Conservation (phyloP, 176 grass and related monocot genomes). For the Cocos nucifera region DNA sequence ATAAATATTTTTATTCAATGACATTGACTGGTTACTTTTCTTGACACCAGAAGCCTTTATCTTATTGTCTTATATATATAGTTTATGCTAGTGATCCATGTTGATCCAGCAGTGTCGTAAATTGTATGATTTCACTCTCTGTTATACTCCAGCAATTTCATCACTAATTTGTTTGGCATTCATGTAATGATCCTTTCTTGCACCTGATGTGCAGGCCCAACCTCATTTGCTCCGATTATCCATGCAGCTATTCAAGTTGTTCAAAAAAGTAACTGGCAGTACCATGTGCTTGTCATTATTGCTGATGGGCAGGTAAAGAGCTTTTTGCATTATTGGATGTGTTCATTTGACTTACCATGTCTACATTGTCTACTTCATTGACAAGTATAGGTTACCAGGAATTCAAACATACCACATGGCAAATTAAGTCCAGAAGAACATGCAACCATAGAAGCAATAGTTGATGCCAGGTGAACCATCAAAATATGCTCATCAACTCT, state of each 20-base stretch:
- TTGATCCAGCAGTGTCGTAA: too few species aligned
- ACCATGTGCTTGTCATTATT: conserved; percentile 94
- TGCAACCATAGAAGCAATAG: conserved; percentile 78
- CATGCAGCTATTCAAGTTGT: conserved; percentile 63
- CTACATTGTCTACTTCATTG: conserved; percentile 14
- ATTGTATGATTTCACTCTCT: too few species aligned
- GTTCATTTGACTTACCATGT: conserved; percentile 12
- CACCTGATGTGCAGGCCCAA: conserved; percentile 53
- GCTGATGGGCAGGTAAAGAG: conserved; percentile 77
- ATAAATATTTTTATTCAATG: too few species aligned
- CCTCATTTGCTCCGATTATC: conserved; percentile 87
- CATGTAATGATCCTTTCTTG: not conserved
- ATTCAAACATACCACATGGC: conserved; percentile 27
- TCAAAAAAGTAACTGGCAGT: conserved; percentile 75
- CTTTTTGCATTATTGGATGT: conserved; percentile 15
- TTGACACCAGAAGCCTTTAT: too few species aligned
- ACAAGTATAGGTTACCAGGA: conserved; percentile 43
- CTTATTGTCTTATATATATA: too few species aligned
- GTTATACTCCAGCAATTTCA: too few species aligned
- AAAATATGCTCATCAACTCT: conserved; percentile 12
- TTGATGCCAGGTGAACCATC: conserved; percentile 69
- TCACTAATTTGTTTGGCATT: too few species aligned
- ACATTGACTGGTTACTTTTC: too few species aligned
- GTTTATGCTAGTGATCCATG: too few species aligned
- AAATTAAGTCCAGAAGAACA: conserved; percentile 73